phyloP scores from a whole-genome alignment of 163 green algal species.

The Chloroidium sp. region DNA sequence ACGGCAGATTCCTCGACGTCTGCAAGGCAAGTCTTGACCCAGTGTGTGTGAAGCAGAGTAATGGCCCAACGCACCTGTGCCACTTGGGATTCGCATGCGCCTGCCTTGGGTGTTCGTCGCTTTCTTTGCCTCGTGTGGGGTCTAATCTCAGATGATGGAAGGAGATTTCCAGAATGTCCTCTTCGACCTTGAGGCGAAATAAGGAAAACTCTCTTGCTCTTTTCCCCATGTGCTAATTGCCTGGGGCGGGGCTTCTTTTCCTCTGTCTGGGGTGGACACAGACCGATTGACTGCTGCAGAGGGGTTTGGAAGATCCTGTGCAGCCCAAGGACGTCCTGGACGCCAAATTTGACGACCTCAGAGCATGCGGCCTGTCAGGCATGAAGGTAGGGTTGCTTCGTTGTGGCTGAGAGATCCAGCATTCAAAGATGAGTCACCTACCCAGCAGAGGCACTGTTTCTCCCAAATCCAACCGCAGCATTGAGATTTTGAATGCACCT shows the following conservation, averaged over 20 bases:
- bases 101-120: background rate
- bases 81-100: background rate
- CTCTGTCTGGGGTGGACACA: too few species aligned
- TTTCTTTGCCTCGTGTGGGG: background rate
- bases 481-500: background rate
- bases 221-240: too few species aligned
- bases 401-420: background rate
- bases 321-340: conserved; percentile 15
- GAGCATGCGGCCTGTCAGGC: conserved; percentile 21
- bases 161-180: too few species aligned
- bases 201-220: too few species aligned
- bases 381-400: conserved; percentile 16
- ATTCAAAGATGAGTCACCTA: too few species aligned
- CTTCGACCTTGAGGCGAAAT: too few species aligned
- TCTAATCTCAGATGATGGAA: background rate
- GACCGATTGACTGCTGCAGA: conserved; percentile 1
- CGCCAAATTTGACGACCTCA: conserved; percentile 8
- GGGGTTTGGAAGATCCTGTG: conserved; percentile 7
- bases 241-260: too few species aligned
- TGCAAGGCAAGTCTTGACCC: conserved; percentile 13
- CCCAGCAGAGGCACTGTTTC: background rate
- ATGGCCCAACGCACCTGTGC: too few species aligned
- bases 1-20: conserved; percentile 18
- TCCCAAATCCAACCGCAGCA: background rate
- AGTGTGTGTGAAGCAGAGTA: too few species aligned